Percentiles rank a stretch among this genome's conserved stretches.
phyloP scores from a whole-genome alignment of 2,329 filamentous ascomycete genomes.

The Neofusicoccum kwambonambiense region DNA sequence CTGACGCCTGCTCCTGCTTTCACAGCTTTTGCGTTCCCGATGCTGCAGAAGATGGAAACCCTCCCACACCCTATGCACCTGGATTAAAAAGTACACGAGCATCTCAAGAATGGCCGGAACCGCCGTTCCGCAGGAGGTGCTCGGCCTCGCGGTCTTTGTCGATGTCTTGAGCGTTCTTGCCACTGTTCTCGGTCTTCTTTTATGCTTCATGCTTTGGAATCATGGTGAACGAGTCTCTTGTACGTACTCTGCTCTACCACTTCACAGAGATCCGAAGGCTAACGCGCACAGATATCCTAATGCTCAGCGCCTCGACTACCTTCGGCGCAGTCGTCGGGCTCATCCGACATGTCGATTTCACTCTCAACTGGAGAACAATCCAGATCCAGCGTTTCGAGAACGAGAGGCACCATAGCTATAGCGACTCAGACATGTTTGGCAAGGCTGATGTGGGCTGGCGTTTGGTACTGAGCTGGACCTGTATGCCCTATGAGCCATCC shows the following conservation, averaged over 20 bases:
- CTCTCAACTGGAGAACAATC: slow-evolving; percentile 17
- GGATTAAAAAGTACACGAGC: neutral
- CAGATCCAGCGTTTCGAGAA: slow-evolving; percentile 1
- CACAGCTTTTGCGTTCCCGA: neutral
- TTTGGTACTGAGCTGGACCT: slow-evolving; percentile 5
- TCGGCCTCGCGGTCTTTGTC: slow-evolving; percentile 17
- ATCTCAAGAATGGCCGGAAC: neutral
- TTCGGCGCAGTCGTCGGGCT: slow-evolving; percentile 2
- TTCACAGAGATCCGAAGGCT: neutral
- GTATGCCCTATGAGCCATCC: neutral
- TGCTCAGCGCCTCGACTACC: slow-evolving; percentile 10
- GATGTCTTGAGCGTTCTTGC: slow-evolving; percentile 2
- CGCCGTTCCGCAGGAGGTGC: neutral
- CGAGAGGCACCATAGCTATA: neutral
- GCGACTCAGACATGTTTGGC: neutral
- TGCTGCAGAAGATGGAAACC: neutral
- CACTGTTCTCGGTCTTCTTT: slow-evolving; percentile 5
- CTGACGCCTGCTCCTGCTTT: neutral
- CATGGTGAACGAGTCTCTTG: slow-evolving; percentile 11
- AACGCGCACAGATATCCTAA: slow-evolving; percentile 1
- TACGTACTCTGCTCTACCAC: neutral
- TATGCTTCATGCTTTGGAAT: slow-evolving; percentile 14
- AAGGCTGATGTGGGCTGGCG: slow-evolving; percentile 14
- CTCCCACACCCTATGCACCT: neutral
- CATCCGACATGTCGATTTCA: slow-evolving; percentile 12